Evolutionary conservation across 352 stramenopile genomes (phyloP).

Genomic region (Phytophthora sp.): DNA sequence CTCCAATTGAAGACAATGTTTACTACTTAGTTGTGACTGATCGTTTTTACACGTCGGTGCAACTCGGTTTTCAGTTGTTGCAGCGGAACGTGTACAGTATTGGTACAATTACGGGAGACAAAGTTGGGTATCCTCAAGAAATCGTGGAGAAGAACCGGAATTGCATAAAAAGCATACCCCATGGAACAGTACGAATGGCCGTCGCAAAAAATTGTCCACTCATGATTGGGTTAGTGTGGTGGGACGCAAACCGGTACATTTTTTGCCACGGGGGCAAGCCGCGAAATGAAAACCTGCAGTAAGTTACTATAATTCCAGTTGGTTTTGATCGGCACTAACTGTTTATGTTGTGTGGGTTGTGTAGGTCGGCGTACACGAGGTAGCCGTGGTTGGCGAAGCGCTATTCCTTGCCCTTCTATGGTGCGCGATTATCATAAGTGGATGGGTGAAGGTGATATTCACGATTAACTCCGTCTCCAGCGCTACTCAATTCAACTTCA

Average conservation of each 20-base stretch:
- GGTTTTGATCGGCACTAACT: neutral
- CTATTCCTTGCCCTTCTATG: neutral
- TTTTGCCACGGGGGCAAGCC: neutral
- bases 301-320: neutral
- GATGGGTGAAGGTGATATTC: neutral
- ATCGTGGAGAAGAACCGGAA: constrained; percentile 5
- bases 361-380: neutral
- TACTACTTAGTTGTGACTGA: constrained; percentile 14
- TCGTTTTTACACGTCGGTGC: constrained; percentile 27
- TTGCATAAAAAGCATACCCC: neutral
- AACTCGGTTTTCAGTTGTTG: constrained; percentile 19
- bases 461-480: neutral
- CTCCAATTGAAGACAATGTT: neutral
- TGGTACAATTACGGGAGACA: constrained; percentile 5
- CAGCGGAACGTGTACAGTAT: constrained; percentile 11
- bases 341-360: neutral
- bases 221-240: neutral
- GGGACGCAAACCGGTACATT: neutral
- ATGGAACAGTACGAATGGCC: neutral
- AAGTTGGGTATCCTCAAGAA: neutral
- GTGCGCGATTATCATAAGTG: neutral
- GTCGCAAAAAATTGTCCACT: neutral
- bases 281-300: constrained; percentile 1
- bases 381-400: neutral
- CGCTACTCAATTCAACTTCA: neutral